Percentiles rank a stretch among this genome's conserved stretches.
These are phyloP conservation scores for Choanephora cucurbitarum DNA, from an alignment of 371 early-diverging fungal species.

Conservation along the genomic window DNA sequence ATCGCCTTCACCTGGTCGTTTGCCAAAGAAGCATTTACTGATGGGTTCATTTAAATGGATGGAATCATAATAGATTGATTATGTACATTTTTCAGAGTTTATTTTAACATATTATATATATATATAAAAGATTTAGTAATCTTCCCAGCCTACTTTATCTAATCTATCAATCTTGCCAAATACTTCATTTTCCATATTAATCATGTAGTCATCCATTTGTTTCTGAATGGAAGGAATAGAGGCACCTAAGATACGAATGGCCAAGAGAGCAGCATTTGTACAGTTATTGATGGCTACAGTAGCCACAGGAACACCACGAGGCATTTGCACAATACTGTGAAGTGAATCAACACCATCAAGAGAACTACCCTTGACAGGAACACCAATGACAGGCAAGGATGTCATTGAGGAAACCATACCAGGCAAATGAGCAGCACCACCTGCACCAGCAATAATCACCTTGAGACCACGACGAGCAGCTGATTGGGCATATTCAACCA, in stretches of 20 bases:
- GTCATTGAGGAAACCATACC: conserved; percentile 98
- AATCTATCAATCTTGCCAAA: conserved; percentile 80
- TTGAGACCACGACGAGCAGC: conserved; percentile 90
- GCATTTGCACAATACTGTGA: conserved; percentile 98
- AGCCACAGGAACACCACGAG: conserved; percentile 96
- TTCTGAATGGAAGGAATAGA: conserved; percentile 72
- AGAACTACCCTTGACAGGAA: conserved; percentile 90
- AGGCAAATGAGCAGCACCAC: conserved; percentile 97
- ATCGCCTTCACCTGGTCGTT: conserved; percentile 85
- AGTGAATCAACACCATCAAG: conserved; percentile 96
- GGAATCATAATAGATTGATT: conserved; percentile 46
- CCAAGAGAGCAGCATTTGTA: conserved; percentile 93
- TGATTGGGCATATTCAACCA: conserved; percentile 87
- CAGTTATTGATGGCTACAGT: conserved; percentile 97
- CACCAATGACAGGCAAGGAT: conserved; percentile 95
- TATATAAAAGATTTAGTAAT: conserved; percentile 8
- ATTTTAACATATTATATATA: too few species aligned
- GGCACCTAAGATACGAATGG: conserved; percentile 89
- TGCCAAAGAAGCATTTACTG: conserved; percentile 82
- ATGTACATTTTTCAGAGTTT: background rate
- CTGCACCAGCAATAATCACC: conserved; percentile 96
- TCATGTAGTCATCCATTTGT: conserved; percentile 76
- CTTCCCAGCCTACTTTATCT: conserved; percentile 57
- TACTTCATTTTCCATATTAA: conserved; percentile 83
- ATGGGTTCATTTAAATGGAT: conserved; percentile 90